phyloP scores from a whole-genome alignment of 2,329 filamentous ascomycete genomes.

The Penicillium digitatum region DNA sequence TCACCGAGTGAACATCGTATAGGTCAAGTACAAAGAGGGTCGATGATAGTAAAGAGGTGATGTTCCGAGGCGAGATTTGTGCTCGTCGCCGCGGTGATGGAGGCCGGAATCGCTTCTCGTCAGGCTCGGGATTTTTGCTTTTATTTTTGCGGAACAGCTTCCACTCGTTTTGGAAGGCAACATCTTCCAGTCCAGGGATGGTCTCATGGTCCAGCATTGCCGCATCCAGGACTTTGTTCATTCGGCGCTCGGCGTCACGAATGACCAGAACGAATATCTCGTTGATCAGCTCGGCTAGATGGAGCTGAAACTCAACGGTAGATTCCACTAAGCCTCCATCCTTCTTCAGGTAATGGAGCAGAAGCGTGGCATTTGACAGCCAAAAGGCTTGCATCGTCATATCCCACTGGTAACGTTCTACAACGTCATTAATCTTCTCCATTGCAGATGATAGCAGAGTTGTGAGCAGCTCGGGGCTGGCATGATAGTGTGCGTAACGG shows the following conservation, averaged over 20 bases:
- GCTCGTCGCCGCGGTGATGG: slow-evolving; percentile 90
- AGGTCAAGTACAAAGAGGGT: slow-evolving; percentile 95
- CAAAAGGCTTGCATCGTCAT: slow-evolving; percentile 99
- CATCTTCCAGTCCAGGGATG: slow-evolving; percentile 93
- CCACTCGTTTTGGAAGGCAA: slow-evolving; percentile 98
- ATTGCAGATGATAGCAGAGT: slow-evolving; percentile 80
- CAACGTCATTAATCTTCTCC: slow-evolving; percentile 93
- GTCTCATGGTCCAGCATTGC: slow-evolving; percentile 98
- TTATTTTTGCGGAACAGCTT: slow-evolving; percentile 93
- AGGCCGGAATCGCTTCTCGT: slow-evolving; percentile 85
- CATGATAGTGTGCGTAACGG: slow-evolving; percentile 94
- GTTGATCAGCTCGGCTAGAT: slow-evolving; percentile 90
- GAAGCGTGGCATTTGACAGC: slow-evolving; percentile 92
- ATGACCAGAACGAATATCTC: slow-evolving; percentile 99
- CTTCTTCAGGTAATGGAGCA: slow-evolving; percentile 97
- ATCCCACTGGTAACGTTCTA: slow-evolving; percentile 96
- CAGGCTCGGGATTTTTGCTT: slow-evolving; percentile 75
- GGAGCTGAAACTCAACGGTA: slow-evolving; percentile 84
- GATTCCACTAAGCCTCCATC: slow-evolving; percentile 75
- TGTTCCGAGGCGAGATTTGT: slow-evolving; percentile 87
- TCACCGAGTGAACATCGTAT: slow-evolving; percentile 98
- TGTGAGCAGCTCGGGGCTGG: slow-evolving; percentile 76
- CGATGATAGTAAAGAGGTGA: slow-evolving; percentile 90
- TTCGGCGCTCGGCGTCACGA: slow-evolving; percentile 85
- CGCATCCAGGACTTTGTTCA: slow-evolving; percentile 90